Percentiles rank a stretch among this genome's conserved stretches.
These are phyloP conservation scores for Carex parvula DNA, from an alignment of 176 grass and related monocot species.

Conservation along the genomic window DNA sequence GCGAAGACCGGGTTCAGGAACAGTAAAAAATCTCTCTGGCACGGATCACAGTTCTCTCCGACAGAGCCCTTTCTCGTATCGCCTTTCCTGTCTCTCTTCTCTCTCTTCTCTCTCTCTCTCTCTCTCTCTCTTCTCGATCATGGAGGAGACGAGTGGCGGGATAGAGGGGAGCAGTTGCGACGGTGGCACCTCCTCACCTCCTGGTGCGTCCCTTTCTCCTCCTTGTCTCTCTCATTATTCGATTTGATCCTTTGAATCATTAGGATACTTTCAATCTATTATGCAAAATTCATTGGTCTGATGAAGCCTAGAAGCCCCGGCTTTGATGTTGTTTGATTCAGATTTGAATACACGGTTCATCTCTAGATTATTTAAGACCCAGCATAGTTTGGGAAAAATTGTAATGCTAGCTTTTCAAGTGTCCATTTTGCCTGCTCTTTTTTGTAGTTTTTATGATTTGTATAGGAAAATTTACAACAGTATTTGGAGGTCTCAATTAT, in stretches of 20 bases:
- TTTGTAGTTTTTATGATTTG: neutral
- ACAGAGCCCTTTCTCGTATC: conserved; percentile 7
- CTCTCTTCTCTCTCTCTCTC: neutral
- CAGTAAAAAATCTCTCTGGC: neutral
- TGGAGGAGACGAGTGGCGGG: conserved; percentile 30
- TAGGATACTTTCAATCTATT: neutral
- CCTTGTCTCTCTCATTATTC: neutral
- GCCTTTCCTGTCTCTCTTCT: neutral
- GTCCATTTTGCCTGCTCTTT: neutral
- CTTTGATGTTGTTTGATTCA: conserved; percentile 2
- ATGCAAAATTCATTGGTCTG: neutral
- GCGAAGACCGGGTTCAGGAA: conserved; percentile 13
- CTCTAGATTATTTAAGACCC: neutral
- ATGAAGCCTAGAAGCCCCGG: neutral
- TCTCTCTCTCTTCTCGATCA: conserved; percentile 18
- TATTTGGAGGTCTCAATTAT: neutral
- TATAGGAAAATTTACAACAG: neutral
- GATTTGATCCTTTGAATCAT: neutral
- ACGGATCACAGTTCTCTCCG: conserved; percentile 2
- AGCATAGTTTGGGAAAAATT: neutral
- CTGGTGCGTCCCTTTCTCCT: conserved; percentile 23
- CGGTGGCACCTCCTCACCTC: conserved; percentile 28
- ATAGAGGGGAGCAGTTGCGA: conserved; percentile 16
- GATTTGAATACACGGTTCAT: neutral
- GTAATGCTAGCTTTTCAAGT: neutral